These are phyloP conservation scores for Candida krabiensis DNA, from an alignment of 805 yeast genomes.

Conservation along the genomic window DNA sequence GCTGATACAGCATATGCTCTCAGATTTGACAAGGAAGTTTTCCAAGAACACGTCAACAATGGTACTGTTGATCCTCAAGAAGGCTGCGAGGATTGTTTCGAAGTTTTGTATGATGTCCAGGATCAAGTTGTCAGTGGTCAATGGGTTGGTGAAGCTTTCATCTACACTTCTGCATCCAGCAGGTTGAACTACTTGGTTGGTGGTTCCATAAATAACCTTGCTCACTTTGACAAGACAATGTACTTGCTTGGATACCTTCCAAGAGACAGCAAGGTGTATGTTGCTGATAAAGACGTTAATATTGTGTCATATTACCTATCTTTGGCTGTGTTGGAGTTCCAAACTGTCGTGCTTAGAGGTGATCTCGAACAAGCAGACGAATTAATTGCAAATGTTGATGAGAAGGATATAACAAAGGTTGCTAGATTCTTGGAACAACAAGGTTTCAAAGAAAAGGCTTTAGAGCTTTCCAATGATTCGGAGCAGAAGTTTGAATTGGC, in stretches of 20 bases:
- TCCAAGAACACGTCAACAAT: conserved; percentile 58
- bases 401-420: conserved; percentile 69
- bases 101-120: conserved; percentile 75
- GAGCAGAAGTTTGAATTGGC: conserved; percentile 94
- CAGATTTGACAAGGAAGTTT: conserved; percentile 66
- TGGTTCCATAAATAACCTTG: conserved; percentile 85
- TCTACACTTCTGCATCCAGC: conserved; percentile 83
- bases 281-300: conserved; percentile 87
- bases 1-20: conserved; percentile 76
- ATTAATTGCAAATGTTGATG: conserved; percentile 61
- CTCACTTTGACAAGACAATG: conserved; percentile 87
- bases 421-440: conserved; percentile 93
- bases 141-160: conserved; percentile 97
- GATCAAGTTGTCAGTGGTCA: conserved; percentile 86
- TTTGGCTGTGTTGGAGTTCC: conserved; percentile 87
- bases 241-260: conserved; percentile 88
- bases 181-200: conserved; percentile 94
- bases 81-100: conserved; percentile 86
- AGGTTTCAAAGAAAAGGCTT: conserved; percentile 82
- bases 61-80: conserved; percentile 72
- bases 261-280: conserved; percentile 84
- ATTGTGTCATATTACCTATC: conserved; percentile 81
- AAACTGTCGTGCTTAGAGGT: conserved; percentile 92
- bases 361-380: conserved; percentile 82
- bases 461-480: conserved; percentile 76